Evolutionary conservation across 2,329 filamentous ascomycete genomes (phyloP).

Genomic region (Cladophialophora carrionii): DNA sequence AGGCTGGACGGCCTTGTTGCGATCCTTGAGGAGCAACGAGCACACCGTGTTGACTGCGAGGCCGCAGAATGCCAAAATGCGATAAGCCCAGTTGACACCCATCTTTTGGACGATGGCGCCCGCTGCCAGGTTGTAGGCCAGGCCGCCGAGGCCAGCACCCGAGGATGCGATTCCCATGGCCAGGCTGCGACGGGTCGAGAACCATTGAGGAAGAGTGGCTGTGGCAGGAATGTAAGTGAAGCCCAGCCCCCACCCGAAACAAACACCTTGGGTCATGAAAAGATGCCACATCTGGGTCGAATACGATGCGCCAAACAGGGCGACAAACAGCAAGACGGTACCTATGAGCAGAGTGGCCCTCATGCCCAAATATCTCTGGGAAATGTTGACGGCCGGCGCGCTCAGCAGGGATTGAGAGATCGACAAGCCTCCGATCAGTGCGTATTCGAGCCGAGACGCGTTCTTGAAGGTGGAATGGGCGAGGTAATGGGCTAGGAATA

Average conservation of each 20-base stretch:
- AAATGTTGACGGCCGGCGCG: slow-evolving; percentile 39
- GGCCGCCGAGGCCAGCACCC: slow-evolving; percentile 41
- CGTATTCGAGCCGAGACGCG: slow-evolving; percentile 40
- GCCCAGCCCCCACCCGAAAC: slow-evolving; percentile 39
- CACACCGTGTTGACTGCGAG: slow-evolving; percentile 37
- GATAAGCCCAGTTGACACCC: slow-evolving; percentile 39
- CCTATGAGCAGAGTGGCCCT: slow-evolving; percentile 36
- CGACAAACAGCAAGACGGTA: slow-evolving; percentile 29
- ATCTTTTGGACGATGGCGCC: slow-evolving; percentile 38
- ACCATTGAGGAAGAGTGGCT: slow-evolving; percentile 41
- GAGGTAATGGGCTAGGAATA: slow-evolving; percentile 51
- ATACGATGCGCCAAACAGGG: slow-evolving; percentile 40
- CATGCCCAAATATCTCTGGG: slow-evolving; percentile 31
- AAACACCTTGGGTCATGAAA: slow-evolving; percentile 39
- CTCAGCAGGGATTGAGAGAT: slow-evolving; percentile 38
- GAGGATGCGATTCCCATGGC: slow-evolving; percentile 40
- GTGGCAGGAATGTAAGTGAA: slow-evolving; percentile 38
- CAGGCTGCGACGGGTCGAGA: slow-evolving; percentile 39
- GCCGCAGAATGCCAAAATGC: slow-evolving; percentile 39
- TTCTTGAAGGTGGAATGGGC: slow-evolving; percentile 39
- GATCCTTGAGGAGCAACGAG: slow-evolving; percentile 39
- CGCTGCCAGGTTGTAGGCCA: slow-evolving; percentile 39
- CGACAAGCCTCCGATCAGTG: slow-evolving; percentile 41
- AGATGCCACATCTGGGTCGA: slow-evolving; percentile 37
- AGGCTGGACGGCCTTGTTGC: slow-evolving; percentile 37